Percentiles rank a stretch among this genome's conserved stretches.
Conservation (phyloP, 768 basidiomycete genomes). For the Flagelloscypha sp. region DNA sequence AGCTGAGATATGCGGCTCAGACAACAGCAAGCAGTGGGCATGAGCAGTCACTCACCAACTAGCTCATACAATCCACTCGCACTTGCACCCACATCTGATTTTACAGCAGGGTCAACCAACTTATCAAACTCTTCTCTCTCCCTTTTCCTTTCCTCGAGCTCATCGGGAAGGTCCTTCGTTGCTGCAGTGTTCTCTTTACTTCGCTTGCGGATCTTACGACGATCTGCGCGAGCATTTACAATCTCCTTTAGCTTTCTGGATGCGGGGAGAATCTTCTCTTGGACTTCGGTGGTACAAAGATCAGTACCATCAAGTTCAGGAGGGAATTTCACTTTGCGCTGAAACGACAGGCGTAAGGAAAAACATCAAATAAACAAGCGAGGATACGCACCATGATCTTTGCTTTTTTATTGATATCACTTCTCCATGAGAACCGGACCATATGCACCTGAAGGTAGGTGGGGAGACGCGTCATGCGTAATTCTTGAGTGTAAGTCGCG, state of each 20-base stretch:
- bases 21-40: background rate
- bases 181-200: conserved; percentile 38
- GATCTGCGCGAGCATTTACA: conserved; percentile 76
- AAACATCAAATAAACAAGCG: background rate
- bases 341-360: conserved; percentile 1
- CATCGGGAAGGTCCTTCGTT: conserved; percentile 34
- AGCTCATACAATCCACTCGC: conserved; percentile 84
- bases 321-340: conserved; percentile 91
- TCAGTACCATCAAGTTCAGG: conserved; percentile 83
- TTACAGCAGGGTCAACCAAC: conserved; percentile 56
- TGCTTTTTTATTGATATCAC: conserved; percentile 85
- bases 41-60: conserved; percentile 49
- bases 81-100: conserved; percentile 65
- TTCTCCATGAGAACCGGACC: conserved; percentile 93
- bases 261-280: conserved; percentile 60
- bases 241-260: conserved; percentile 68
- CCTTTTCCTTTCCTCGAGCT: conserved; percentile 49
- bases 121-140: conserved; percentile 60
- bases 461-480: conserved; percentile 78
- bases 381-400: conserved; percentile 81
- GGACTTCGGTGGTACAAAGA: conserved; percentile 72
- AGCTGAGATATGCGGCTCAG: conserved; percentile 31
- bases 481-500: conserved; percentile 73
- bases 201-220: conserved; percentile 72
- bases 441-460: conserved; percentile 84